A percentile compares a stretch with the other conserved stretches of the same genome.
These are phyloP conservation scores for Cynanchum wilfordii DNA, from an alignment of 257 asterid genomes.

Conservation along the genomic window DNA sequence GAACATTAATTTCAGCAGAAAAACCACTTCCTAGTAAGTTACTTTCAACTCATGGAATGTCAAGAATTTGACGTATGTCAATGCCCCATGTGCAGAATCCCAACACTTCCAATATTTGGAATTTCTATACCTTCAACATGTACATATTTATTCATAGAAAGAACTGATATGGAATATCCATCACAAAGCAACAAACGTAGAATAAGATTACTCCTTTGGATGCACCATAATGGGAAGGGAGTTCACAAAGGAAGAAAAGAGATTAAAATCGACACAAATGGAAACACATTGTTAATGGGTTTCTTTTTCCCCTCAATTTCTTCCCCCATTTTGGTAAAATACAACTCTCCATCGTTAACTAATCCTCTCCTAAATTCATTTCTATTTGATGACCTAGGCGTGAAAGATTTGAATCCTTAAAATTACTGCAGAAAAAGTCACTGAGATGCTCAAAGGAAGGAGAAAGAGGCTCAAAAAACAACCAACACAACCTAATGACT, in stretches of 20 bases:
- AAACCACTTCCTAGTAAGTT: background rate
- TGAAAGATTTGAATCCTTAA: conserved; percentile 3
- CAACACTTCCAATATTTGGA: too few species aligned
- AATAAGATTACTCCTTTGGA: too few species aligned
- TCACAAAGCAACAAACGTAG: too few species aligned
- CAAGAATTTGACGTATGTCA: background rate
- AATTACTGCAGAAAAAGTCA: background rate
- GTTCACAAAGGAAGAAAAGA: too few species aligned
- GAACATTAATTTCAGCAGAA: background rate
- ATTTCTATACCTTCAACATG: too few species aligned
- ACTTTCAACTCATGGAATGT: background rate
- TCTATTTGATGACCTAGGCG: background rate
- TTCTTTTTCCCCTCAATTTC: background rate
- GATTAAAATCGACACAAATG: background rate
- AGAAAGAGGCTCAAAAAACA: background rate
- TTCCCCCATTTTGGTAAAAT: background rate
- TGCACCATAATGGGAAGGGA: too few species aligned
- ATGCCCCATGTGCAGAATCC: too few species aligned
- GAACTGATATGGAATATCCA: too few species aligned
- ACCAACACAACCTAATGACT: background rate
- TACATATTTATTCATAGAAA: too few species aligned
- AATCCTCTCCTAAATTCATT: too few species aligned
- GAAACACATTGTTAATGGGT: background rate
- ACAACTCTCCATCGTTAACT: too few species aligned
- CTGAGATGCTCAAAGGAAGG: background rate